Evolutionary conservation across 768 basidiomycete species (phyloP).

Genomic region (Pseudohyphozyma bogoriensis): DNA sequence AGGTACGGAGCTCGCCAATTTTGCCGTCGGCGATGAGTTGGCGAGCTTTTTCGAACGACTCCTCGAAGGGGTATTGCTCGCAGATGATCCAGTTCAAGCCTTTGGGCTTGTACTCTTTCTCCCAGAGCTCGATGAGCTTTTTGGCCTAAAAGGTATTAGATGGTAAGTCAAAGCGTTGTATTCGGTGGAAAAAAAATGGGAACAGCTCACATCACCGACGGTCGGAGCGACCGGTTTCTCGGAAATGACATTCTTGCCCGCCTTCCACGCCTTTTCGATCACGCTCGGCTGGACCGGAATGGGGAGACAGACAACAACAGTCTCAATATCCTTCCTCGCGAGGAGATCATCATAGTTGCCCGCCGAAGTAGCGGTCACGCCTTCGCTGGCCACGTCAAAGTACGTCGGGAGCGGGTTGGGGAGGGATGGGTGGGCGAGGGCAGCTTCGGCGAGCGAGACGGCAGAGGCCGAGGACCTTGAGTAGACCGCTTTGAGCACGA

Average conservation of each 20-base stretch:
- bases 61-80: slow-evolving; percentile 16
- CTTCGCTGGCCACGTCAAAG: no score
- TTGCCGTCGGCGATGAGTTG: not conserved
- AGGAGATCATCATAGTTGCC: slow-evolving; percentile 47
- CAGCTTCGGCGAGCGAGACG: slow-evolving; percentile 43
- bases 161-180: no score
- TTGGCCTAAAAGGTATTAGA: no score
- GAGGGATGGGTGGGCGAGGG: slow-evolving; percentile 40
- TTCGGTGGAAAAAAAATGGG: no score
- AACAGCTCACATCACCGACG: no score
- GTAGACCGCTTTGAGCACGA: slow-evolving; percentile 61
- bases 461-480: slow-evolving; percentile 62
- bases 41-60: not conserved
- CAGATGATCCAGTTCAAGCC: slow-evolving; percentile 39
- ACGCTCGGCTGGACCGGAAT: slow-evolving; percentile 64
- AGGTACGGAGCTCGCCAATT: slow-evolving; percentile 6
- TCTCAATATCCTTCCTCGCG: slow-evolving; percentile 55
- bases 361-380: slow-evolving; percentile 49
- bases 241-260: slow-evolving; percentile 78
- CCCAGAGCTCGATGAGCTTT: slow-evolving; percentile 57
- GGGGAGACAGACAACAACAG: slow-evolving; percentile 66
- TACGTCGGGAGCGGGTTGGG: slow-evolving; percentile 41
- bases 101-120: slow-evolving; percentile 56
- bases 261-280: slow-evolving; percentile 46
- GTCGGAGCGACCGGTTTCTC: slow-evolving; percentile 78